Base-by-base conservation (phyloP, 768 basidiomycete genomes). In the Suillus cothurnatus region DNA sequence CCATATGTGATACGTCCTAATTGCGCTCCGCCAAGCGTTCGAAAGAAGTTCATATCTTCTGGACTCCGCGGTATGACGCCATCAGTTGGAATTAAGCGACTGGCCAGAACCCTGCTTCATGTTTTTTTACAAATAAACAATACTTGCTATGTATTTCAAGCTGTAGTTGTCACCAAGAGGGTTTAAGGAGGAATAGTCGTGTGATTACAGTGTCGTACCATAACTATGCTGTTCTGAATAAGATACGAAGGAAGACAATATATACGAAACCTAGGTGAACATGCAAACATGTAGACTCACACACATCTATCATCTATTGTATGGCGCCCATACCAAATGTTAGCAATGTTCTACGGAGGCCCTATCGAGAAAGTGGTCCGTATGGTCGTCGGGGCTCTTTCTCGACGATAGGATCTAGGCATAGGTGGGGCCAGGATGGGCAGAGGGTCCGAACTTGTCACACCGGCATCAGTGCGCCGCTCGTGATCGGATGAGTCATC, bases 401-500 rank as follows among this genome's bases (percentile, higher is more conserved):
- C 58, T 28, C 58, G 58, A 39, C 17, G 58, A 21, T 38, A 28
- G 26, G 58, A 28, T 28, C 38, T 38, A 28, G 58, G 58, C 11
- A 21, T 3, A 39, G 38, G 58, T 32, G 31, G 31, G 31, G 31
- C 9, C 38, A 58, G 38, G 5, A 58, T 58, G 0, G 57, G 38
- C 5, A 38, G 38, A 58, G 58, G 58, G 28, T 59, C 58, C 1
- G 58, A 59, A 21, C 4, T 5, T 28, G 57, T 12, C 56, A 26
- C 15, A 36, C 52, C 38, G 6, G 34, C 70, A 6, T 76, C 76
- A 1, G 71, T 69, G 14, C 21, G 66, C 63, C 69, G 38, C 8
- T 76, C 75, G 64, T 62, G 21, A 53, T 72, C 73, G 17, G 75
- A 73, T 5, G 68, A 67, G 36, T 69, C 66, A 56, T 77, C 76